Conservation (phyloP, 2,329 filamentous ascomycete species). For the Sporothrix pallida region DNA sequence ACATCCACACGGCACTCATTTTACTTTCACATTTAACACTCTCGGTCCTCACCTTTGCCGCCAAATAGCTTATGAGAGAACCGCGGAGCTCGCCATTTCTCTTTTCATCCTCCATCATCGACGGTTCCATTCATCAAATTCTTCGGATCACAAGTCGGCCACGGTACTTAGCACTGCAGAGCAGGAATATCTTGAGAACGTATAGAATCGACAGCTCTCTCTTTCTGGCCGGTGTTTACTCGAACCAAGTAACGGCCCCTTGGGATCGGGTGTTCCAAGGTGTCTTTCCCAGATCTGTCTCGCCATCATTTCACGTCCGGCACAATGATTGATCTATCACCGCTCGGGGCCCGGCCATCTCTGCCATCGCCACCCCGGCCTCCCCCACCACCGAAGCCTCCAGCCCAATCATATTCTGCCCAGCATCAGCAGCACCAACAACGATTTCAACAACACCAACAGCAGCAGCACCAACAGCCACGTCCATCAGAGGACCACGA, state of each 20-base stretch:
- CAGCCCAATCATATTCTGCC: slow-evolving; percentile 6
- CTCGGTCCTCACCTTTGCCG: background rate
- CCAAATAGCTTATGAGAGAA: no score
- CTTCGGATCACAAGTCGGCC: no score
- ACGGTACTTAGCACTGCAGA: no score
- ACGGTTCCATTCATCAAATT: background rate
- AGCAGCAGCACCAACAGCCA: background rate
- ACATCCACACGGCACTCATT: background rate
- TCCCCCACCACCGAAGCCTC: slow-evolving; percentile 22
- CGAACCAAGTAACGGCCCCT: background rate
- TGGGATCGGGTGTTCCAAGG: slow-evolving; percentile 4
- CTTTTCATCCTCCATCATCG: background rate
- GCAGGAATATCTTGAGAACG: no score
- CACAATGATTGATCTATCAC: slow-evolving; percentile 34
- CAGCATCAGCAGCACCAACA: slow-evolving; percentile 19
- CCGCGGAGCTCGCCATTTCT: background rate
- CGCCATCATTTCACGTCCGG: background rate
- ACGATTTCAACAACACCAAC: background rate
- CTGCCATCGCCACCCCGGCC: slow-evolving; percentile 1
- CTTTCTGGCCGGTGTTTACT: background rate
- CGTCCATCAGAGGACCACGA: slow-evolving; percentile 2
- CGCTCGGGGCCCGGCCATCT: slow-evolving; percentile 29
- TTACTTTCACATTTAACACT: background rate
- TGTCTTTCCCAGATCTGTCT: background rate
- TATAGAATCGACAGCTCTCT: background rate